Conservation (phyloP, 169 alveolate genomes). For the Eimeria maxima region DNA sequence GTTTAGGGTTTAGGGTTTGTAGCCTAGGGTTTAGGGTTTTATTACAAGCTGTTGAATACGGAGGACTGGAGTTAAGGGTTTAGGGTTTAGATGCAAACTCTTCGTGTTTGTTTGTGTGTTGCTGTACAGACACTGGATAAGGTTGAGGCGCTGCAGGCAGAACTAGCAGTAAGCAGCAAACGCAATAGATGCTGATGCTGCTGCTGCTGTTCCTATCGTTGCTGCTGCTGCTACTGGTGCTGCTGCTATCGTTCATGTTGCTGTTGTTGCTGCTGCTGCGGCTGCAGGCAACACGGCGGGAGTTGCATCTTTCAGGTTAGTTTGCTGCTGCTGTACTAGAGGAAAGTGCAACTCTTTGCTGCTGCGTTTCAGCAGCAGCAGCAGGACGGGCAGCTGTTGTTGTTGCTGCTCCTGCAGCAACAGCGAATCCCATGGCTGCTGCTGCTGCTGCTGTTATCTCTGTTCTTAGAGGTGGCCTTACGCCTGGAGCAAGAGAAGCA, state of each 20-base stretch:
- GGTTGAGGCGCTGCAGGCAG: slow-evolving; percentile 35
- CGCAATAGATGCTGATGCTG: neutral
- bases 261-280: neutral
- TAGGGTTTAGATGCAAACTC: too few species aligned
- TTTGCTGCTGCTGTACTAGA: neutral
- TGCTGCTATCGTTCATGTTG: neutral
- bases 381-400: slow-evolving; percentile 26
- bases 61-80: neutral
- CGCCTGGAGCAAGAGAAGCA: slow-evolving; percentile 52
- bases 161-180: slow-evolving; percentile 31
- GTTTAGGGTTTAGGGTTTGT: neutral
- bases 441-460: neutral
- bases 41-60: too few species aligned
- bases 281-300: slow-evolving; percentile 51
- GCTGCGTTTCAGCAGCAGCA: neutral
- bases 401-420: neutral
- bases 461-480: neutral
- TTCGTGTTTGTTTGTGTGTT: neutral
- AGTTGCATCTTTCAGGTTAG: slow-evolving; percentile 32
- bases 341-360: neutral
- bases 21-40: too few species aligned
- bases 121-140: slow-evolving; percentile 4
- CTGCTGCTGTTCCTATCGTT: neutral
- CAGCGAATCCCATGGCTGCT: neutral
- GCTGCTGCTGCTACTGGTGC: slow-evolving; percentile 4